Conservation (phyloP, 2,329 filamentous ascomycete genomes). For the Exserohilum turcica region DNA sequence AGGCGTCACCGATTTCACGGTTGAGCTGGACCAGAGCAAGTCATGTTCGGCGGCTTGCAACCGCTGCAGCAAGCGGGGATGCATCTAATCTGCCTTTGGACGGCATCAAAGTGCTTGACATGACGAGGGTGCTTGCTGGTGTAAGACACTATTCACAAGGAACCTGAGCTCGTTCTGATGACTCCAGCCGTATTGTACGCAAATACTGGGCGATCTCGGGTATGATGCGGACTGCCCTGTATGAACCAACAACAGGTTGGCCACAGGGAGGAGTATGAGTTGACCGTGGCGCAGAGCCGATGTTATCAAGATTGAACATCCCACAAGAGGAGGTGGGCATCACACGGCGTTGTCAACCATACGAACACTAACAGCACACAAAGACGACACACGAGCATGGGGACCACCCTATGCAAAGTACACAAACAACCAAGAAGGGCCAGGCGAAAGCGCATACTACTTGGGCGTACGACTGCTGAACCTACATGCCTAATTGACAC, state of each 20-base stretch:
- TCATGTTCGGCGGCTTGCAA: slow-evolving; percentile 49
- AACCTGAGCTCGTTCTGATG: slow-evolving; percentile 22
- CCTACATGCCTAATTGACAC: not conserved
- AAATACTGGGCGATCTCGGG: slow-evolving; percentile 96
- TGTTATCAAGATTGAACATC: slow-evolving; percentile 97
- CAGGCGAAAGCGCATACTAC: slow-evolving; percentile 95
- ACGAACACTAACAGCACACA: not conserved
- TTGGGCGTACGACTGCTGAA: slow-evolving; percentile 66
- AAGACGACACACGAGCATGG: slow-evolving; percentile 95
- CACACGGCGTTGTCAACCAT: too few relatives aligned
- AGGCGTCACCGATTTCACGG: slow-evolving; percentile 3
- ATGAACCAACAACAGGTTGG: slow-evolving; percentile 44
- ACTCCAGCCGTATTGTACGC: slow-evolving; percentile 88
- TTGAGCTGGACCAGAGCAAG: slow-evolving; percentile 16
- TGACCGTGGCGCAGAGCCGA: slow-evolving; percentile 69
- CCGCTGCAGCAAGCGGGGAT: slow-evolving; percentile 45
- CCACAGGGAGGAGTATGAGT: slow-evolving; percentile 14
- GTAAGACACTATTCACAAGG: slow-evolving; percentile 59
- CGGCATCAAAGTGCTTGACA: slow-evolving; percentile 88
- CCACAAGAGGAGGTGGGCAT: slow-evolving; percentile 52
- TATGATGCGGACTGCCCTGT: slow-evolving; percentile 55
- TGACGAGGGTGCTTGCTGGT: slow-evolving; percentile 94
- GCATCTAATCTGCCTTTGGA: slow-evolving; percentile 70
- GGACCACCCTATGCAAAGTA: slow-evolving; percentile 91
- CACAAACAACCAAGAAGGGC: slow-evolving; percentile 63